phyloP scores from a whole-genome alignment of 176 grass and related monocot genomes.

The Triticum monococcum region DNA sequence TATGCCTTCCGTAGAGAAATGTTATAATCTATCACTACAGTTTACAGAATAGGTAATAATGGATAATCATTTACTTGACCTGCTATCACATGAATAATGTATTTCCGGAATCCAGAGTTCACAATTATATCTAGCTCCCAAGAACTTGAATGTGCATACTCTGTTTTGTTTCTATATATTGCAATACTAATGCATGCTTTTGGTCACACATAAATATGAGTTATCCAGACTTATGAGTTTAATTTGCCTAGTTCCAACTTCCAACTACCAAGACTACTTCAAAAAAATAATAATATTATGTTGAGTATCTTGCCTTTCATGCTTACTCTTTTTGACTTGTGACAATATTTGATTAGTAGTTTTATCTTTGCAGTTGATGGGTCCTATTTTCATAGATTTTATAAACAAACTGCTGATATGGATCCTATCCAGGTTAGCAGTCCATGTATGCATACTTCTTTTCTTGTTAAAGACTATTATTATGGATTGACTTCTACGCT shows the following conservation, averaged over 20 bases:
- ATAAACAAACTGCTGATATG: slow-evolving; percentile 66
- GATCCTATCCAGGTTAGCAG: slow-evolving; percentile 71
- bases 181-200: neutral
- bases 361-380: slow-evolving; percentile 60
- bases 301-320: neutral
- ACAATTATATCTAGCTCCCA: neutral
- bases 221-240: neutral
- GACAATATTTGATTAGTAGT: slow-evolving; percentile 4
- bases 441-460: neutral
- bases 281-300: neutral
- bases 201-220: neutral
- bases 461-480: neutral
- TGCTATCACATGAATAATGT: neutral
- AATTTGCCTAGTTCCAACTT: neutral
- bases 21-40: no score
- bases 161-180: neutral
- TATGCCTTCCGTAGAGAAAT: no score
- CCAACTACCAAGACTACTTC: neutral
- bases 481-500: neutral
- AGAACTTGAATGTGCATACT: neutral
- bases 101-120: neutral
- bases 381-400: slow-evolving; percentile 91
- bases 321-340: neutral
- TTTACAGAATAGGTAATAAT: neutral
- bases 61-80: neutral